Conservation (phyloP, 2,329 filamentous ascomycete genomes). For the Colletotrichum eleusines region DNA sequence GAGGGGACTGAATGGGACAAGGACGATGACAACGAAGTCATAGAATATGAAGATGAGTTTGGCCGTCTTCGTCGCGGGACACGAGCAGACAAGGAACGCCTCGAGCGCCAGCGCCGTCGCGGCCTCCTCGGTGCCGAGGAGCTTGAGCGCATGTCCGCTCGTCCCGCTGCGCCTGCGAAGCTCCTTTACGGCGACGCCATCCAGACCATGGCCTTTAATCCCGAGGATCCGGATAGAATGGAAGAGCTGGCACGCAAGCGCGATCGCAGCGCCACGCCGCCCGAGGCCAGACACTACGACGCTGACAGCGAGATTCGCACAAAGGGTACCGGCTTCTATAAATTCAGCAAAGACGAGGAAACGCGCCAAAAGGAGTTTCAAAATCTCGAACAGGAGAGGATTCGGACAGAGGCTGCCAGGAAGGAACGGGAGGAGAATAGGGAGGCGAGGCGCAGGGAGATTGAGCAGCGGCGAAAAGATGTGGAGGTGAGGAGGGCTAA, state of each 20-base stretch:
- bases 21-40: constrained; percentile 67
- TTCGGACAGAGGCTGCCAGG: constrained; percentile 75
- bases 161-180: constrained; percentile 73
- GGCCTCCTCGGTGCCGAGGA: constrained; percentile 68
- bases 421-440: constrained; percentile 66
- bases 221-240: constrained; percentile 80
- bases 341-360: constrained; percentile 83
- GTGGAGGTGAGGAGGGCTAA: constrained; percentile 72
- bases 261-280: constrained; percentile 84
- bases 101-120: constrained; percentile 68
- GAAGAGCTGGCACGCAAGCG: constrained; percentile 80
- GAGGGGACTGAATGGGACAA: constrained; percentile 53
- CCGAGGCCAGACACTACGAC: constrained; percentile 86
- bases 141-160: constrained; percentile 76
- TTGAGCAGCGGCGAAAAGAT: constrained; percentile 73
- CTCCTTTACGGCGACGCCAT: constrained; percentile 89
- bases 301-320: constrained; percentile 84
- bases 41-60: constrained; percentile 94
- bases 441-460: constrained; percentile 69
- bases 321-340: constrained; percentile 92
- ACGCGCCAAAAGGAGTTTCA: constrained; percentile 79
- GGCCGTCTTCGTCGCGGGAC: constrained; percentile 84
- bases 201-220: constrained; percentile 85
- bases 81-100: constrained; percentile 72
- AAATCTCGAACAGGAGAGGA: constrained; percentile 73